phyloP scores from a whole-genome alignment of 805 yeast species.

The Candida broadrunensis region DNA sequence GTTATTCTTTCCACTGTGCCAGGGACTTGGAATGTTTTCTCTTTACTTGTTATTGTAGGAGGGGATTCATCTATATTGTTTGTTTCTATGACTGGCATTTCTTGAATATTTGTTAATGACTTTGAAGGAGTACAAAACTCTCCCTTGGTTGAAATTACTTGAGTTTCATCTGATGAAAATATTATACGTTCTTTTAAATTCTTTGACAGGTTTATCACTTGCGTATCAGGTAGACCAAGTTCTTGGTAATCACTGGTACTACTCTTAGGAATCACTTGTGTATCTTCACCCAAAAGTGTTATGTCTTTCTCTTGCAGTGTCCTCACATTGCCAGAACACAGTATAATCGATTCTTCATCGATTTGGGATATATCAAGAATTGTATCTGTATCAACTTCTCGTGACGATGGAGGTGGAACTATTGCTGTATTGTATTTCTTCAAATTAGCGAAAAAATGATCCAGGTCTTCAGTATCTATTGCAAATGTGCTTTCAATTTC shows the following conservation, averaged over 20 bases:
- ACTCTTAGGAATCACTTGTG: constrained; percentile 3
- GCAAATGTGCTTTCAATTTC: neutral
- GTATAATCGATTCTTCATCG: too few relatives aligned
- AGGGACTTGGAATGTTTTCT: neutral
- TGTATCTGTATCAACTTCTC: neutral
- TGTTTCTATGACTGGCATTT: neutral
- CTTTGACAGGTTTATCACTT: neutral
- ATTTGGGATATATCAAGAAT: neutral
- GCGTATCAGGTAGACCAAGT: neutral
- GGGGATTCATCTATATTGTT: neutral
- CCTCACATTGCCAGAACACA: neutral
- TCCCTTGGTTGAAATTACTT: neutral
- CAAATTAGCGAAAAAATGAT: neutral
- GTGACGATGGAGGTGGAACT: neutral
- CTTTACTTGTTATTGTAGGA: too few relatives aligned
- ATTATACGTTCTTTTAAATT: neutral
- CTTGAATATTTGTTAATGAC: constrained; percentile 6
- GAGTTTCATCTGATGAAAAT: neutral
- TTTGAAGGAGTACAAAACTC: neutral
- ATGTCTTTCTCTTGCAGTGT: too few relatives aligned
- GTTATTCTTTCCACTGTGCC: constrained; percentile 12
- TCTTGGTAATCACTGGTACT: too few relatives aligned
- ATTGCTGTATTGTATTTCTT: neutral
- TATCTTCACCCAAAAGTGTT: neutral
- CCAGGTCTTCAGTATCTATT: neutral